Conservation (phyloP, 148 eudicot genomes). For the Pouteria glomerata region DNA sequence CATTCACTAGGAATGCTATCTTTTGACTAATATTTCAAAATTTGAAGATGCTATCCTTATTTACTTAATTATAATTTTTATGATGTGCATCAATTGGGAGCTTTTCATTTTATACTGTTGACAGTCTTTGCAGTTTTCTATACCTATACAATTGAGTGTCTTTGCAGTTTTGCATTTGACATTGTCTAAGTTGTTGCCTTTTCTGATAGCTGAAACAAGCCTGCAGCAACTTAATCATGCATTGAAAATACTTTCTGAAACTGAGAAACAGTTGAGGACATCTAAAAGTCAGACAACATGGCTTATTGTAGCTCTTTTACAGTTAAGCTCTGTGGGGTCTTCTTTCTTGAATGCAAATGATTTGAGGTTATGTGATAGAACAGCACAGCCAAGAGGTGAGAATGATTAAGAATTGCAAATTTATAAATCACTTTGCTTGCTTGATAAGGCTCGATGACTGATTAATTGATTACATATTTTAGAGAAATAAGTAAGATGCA, state of each 20-base stretch:
- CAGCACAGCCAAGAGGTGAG: slow-evolving; percentile 59
- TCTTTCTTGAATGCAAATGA: slow-evolving; percentile 49
- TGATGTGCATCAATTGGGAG: no score
- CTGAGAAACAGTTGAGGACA: slow-evolving; percentile 82
- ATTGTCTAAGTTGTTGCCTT: not conserved
- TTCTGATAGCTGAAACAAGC: slow-evolving; percentile 66
- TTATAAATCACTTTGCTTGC: not conserved
- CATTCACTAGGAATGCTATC: not conserved
- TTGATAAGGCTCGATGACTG: not conserved
- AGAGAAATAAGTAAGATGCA: not conserved
- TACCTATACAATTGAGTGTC: not conserved
- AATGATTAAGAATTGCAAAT: not conserved
- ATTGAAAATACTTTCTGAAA: slow-evolving; percentile 70
- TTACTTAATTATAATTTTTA: no score
- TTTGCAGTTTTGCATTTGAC: not conserved
- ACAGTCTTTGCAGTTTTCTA: no score
- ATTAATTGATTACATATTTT: slow-evolving; percentile 1
- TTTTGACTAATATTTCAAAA: not conserved
- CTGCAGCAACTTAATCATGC: slow-evolving; percentile 81
- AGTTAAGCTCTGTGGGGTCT: slow-evolving; percentile 56
- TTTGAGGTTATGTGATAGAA: slow-evolving; percentile 47
- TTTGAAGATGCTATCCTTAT: not conserved
- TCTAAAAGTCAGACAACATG: slow-evolving; percentile 87
- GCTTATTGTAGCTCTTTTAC: slow-evolving; percentile 90
- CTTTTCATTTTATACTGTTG: no score